Percentiles rank a stretch among this genome's conserved stretches.
These are phyloP conservation scores for Populus nigra DNA, from an alignment of 345 rosid species.

Conservation along the genomic window DNA sequence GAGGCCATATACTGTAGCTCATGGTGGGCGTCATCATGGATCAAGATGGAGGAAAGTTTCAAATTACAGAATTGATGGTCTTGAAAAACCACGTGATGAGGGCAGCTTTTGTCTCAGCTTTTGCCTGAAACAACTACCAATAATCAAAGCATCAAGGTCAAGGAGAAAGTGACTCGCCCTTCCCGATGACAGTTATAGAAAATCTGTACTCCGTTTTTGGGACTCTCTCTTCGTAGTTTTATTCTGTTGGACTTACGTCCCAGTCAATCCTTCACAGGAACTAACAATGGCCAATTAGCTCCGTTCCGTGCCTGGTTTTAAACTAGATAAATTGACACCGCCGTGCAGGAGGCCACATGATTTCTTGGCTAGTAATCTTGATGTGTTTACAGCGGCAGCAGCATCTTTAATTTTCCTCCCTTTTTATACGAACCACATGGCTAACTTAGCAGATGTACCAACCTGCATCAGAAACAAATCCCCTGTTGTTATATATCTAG, in stretches of 20 bases:
- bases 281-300: neutral
- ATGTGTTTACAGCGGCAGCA: neutral
- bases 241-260: neutral
- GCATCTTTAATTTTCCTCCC: neutral
- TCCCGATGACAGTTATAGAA: neutral
- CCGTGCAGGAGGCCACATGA: neutral
- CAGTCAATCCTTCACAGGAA: neutral
- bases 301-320: neutral
- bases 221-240: neutral
- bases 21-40: neutral
- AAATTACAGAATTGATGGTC: neutral
- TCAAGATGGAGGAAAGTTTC: neutral
- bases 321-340: no score
- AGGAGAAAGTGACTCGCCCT: neutral
- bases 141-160: neutral
- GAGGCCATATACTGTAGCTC: neutral
- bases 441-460: neutral
- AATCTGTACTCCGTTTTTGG: neutral
- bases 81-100: slow-evolving; percentile 9
- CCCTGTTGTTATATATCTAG: neutral
- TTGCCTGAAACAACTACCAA: neutral
- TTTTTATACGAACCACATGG: neutral
- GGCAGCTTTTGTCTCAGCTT: slow-evolving; percentile 25
- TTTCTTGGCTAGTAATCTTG: neutral
- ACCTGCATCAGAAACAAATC: neutral